phyloP scores from a whole-genome alignment of 345 rosid genomes.

The Corchorus olitorius region DNA sequence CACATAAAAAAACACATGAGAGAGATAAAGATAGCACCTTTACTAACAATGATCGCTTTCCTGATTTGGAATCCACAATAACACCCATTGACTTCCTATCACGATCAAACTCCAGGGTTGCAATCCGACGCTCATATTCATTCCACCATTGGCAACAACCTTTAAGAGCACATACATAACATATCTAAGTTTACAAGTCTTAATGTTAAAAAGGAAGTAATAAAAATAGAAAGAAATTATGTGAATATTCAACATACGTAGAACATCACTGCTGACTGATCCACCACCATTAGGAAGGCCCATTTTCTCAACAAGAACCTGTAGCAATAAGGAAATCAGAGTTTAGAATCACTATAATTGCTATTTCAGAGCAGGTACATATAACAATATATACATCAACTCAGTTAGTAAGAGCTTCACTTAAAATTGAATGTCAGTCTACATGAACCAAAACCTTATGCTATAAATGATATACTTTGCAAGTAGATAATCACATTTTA shows the following conservation, averaged over 20 bases:
- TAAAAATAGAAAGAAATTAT: not conserved
- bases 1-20: not conserved
- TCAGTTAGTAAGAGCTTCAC: not conserved
- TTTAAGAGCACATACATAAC: conserved; percentile 18
- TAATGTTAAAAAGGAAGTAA: not conserved
- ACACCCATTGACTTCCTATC: conserved; percentile 86
- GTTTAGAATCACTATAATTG: not conserved
- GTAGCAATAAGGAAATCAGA: conserved; percentile 11
- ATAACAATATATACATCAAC: not conserved
- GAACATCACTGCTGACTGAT: conserved; percentile 27
- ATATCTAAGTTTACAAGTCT: conserved; percentile 11
- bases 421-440: not conserved
- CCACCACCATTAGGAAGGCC: conserved; percentile 39
- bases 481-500: not conserved
- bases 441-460: too few species aligned
- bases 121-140: conserved; percentile 54
- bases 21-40: conserved; percentile 44
- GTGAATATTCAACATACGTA: conserved; percentile 29
- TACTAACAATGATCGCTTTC: conserved; percentile 55
- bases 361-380: conserved; percentile 4
- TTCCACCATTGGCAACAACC: conserved; percentile 65
- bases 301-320: conserved; percentile 83
- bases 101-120: conserved; percentile 70
- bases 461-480: not conserved
- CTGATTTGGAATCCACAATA: conserved; percentile 46